Base-by-base conservation (phyloP, 805 yeast genomes). In the Nakazawaea ambrosiae region DNA sequence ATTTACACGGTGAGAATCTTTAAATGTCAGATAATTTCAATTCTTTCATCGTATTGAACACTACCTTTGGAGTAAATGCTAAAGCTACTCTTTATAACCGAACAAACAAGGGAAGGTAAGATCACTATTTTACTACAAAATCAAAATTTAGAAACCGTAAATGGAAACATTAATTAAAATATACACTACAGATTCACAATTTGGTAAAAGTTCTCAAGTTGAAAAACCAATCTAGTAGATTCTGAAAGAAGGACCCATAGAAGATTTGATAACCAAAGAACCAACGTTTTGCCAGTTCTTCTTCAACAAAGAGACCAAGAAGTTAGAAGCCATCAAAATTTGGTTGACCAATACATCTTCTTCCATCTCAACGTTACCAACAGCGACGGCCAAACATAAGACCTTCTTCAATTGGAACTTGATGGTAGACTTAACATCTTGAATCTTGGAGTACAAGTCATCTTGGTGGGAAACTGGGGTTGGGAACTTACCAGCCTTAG, bases 201-300 rank as follows among this genome's bases (percentile, higher is more conserved):
- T n/a, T n/a, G n/a, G n/a, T n/a, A n/a, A n/a, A n/a, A n/a, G n/a
- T n/a, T n/a, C n/a, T n/a, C n/a, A n/a, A n/a, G n/a, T n/a, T n/a
- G n/a, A n/a, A n/a, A n/a, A n/a, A n/a, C n/a, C n/a, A n/a, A 58
- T 64, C 74, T 89, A 92, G 92, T 92, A 92, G 70, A 92, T 81
- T 84, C 97, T 89, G 94, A 81, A 87, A 67, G 97, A 84, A 69
- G 97, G 98, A 76, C 99, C 98, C 99, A 92, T 92, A 72, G 97
- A 79, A 50, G 96, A 87, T 80, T 92, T 92, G 78, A 92, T 82
- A 66, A 89, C 97, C 71, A 92, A 77, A 65, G 98, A 92, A 63
- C 98, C 98, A 66, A 92, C 97, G 75, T 92, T 92, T 81, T 92
- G 99, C 99, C 99, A 92, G 96, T 92, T 87, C 90, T 92, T 92